Evolutionary conservation across 345 rosid genomes (phyloP).

Genomic region (Eucalyptus viminalis): DNA sequence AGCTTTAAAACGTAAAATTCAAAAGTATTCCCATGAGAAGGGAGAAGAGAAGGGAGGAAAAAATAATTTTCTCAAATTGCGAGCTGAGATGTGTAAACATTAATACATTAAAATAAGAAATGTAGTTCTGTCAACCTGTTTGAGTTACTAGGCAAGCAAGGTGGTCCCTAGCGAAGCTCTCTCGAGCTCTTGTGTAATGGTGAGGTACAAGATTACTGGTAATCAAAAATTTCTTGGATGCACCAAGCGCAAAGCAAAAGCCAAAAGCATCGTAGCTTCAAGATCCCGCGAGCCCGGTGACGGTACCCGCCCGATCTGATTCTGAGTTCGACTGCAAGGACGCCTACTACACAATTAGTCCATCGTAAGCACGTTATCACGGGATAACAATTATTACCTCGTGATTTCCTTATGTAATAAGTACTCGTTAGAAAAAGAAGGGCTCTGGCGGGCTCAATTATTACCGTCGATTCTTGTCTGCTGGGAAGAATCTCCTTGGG

Average conservation of each 20-base stretch:
- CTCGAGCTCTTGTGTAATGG: accelerated
- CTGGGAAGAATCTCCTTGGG: not conserved
- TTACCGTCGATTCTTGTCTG: not conserved
- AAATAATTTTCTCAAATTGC: no score
- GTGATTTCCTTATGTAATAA: not conserved
- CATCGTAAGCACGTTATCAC: not conserved
- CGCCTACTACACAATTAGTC: not conserved
- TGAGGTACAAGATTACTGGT: no score
- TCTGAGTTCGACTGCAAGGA: not conserved
- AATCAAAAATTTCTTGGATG: not conserved
- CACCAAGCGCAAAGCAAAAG: not conserved
- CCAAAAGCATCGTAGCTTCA: not conserved
- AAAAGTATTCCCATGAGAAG: no score
- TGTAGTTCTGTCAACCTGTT: accelerated
- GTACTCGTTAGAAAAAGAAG: accelerated
- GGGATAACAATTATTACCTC: not conserved
- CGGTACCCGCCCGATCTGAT: not conserved
- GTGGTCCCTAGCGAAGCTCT: accelerated
- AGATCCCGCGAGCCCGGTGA: not conserved
- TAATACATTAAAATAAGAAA: no score
- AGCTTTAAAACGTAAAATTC: no score
- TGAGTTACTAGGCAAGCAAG: no score
- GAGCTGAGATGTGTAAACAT: accelerated
- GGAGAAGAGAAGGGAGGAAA: no score
- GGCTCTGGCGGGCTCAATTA: not conserved